Percentiles rank a stretch among this genome's conserved stretches.
Evolutionary conservation across 495 filamentous ascomycete genomes (phyloP).

Genomic region (Annulohypoxylon nitens): DNA sequence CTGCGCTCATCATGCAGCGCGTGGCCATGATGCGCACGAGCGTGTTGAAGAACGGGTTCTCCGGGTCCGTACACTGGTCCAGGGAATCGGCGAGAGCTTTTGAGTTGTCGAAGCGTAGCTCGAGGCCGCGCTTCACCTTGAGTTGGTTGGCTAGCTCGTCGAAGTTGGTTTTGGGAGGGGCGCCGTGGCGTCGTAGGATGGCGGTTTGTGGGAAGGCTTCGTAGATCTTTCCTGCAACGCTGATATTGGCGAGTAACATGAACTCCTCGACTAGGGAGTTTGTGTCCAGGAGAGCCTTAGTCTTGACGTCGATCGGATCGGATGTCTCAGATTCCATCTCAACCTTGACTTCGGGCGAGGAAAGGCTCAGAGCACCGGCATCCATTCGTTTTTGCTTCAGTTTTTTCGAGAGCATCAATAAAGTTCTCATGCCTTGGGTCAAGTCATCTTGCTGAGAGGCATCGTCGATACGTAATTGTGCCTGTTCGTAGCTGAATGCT

Average conservation of each 20-base stretch:
- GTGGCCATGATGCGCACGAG: conserved; percentile 96
- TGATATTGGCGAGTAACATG: conserved; percentile 98
- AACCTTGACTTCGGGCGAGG: conserved; percentile 93
- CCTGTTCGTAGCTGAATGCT: conserved; percentile 97
- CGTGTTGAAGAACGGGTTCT: conserved; percentile 98
- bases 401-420: conserved; percentile 91
- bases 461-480: conserved; percentile 94
- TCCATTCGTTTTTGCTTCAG: conserved; percentile 96
- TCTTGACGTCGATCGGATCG: conserved; percentile 95
- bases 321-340: conserved; percentile 95
- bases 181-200: conserved; percentile 88
- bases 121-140: conserved; percentile 82
- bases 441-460: conserved; percentile 85
- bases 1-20: conserved; percentile 98
- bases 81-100: conserved; percentile 91
- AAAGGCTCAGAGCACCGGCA: conserved; percentile 92
- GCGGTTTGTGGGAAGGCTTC: conserved; percentile 94
- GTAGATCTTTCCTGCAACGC: conserved; percentile 88
- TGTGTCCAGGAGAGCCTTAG: conserved; percentile 91
- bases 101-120: conserved; percentile 84
- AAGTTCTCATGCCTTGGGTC: conserved; percentile 87
- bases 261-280: conserved; percentile 99
- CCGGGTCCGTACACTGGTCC: conserved; percentile 81
- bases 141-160: conserved; percentile 92
- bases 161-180: conserved; percentile 94